Conservation (phyloP, 2,329 filamentous ascomycete species). For the Ceratocystis huliohia region DNA sequence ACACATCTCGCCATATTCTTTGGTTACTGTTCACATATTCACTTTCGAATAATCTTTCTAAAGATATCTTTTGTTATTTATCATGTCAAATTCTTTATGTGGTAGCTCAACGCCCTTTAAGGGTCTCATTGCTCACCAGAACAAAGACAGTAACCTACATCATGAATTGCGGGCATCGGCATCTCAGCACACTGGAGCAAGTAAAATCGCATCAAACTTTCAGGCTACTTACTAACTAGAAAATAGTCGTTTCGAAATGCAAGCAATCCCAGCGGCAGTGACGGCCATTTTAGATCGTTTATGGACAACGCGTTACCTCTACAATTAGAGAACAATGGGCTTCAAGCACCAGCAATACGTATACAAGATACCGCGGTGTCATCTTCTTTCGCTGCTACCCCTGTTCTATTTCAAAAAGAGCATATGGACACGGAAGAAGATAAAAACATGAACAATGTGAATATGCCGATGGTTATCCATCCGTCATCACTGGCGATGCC, state of each 20-base stretch:
- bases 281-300: slow-evolving; percentile 4
- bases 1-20: neutral
- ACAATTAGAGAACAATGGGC: neutral
- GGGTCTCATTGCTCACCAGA: slow-evolving; percentile 33
- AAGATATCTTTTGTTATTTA: neutral
- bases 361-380: neutral
- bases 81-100: slow-evolving; percentile 34
- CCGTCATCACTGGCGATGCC: neutral
- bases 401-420: neutral
- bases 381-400: neutral
- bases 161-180: slow-evolving; percentile 18
- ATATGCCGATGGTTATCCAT: neutral
- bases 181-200: neutral
- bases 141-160: slow-evolving; percentile 32
- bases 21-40: neutral
- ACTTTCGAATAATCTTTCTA: neutral
- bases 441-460: neutral
- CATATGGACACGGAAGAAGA: neutral
- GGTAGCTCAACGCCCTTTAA: slow-evolving; percentile 34
- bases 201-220: neutral
- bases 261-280: neutral
- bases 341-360: neutral
- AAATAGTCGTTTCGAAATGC: slow-evolving; percentile 11
- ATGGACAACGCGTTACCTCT: slow-evolving; percentile 1
- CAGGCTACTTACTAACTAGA: neutral